Evolutionary conservation across 2,329 filamentous ascomycete species (phyloP).

Genomic region (Westerdykella sp.): DNA sequence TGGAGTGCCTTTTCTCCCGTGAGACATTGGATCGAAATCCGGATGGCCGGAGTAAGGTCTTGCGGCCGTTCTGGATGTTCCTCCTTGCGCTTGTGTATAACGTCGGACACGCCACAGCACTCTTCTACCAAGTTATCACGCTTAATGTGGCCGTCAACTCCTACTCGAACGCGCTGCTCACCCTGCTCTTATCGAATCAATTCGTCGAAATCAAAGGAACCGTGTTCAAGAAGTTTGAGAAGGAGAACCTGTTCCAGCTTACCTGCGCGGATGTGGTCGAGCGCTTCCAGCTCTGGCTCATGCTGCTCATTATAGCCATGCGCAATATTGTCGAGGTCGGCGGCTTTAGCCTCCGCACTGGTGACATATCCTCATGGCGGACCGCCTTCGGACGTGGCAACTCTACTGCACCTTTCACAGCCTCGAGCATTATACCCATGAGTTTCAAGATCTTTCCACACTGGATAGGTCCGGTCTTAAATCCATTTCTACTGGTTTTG

Average conservation of each 20-base stretch:
- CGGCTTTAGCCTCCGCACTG: conserved; percentile 56
- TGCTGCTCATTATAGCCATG: conserved; percentile 92
- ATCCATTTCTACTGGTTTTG: conserved; percentile 87
- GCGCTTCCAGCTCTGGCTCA: conserved; percentile 94
- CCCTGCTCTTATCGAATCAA: conserved; percentile 89
- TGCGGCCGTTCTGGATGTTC: conserved; percentile 88
- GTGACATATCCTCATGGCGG: conserved; percentile 21
- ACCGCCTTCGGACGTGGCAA: conserved; percentile 37
- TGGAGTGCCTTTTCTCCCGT: conserved; percentile 89
- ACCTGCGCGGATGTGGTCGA: conserved; percentile 96
- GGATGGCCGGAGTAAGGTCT: conserved; percentile 83
- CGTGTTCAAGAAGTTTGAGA: conserved; percentile 98
- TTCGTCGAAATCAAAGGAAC: conserved; percentile 99
- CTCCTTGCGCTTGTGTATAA: conserved; percentile 80
- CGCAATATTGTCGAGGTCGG: conserved; percentile 96
- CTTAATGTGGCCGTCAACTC: conserved; percentile 98
- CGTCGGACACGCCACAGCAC: conserved; percentile 73
- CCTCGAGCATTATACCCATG: conserved; percentile 72
- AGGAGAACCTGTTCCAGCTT: conserved; percentile 93
- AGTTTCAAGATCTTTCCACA: conserved; percentile 86
- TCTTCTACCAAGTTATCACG: conserved; percentile 97
- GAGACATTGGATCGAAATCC: conserved; percentile 85
- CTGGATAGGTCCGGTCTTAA: conserved; percentile 83
- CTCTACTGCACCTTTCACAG: conserved; percentile 53
- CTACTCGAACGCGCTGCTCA: conserved; percentile 91